Conservation (phyloP, 306 rosid species). For the Cucurbita argyrosperma region DNA sequence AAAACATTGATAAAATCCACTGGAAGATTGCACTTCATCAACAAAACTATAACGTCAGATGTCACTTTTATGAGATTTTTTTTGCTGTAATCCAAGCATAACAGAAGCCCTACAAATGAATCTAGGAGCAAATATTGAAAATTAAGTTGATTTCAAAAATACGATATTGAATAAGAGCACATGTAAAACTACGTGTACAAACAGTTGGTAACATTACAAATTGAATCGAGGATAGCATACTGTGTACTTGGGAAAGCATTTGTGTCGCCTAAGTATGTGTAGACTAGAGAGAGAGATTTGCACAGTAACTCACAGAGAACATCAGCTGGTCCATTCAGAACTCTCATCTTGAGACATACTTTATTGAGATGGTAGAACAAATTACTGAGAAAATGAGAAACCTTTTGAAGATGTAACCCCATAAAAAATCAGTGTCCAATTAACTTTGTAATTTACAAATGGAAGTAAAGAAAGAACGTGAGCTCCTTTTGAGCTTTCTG, state of each 20-base stretch:
- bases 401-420: slow-evolving; percentile 11
- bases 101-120: not conserved
- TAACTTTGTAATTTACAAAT: slow-evolving; percentile 14
- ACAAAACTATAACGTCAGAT: not conserved
- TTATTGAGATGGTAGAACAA: slow-evolving; percentile 17
- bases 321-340: slow-evolving; percentile 7
- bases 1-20: not conserved
- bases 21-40: not conserved
- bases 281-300: slow-evolving; percentile 1
- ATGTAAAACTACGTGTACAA: not conserved
- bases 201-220: not conserved
- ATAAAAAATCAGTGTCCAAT: slow-evolving; percentile 4
- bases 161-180: not conserved
- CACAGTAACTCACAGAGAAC: slow-evolving; percentile 15
- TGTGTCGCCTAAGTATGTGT: not conserved
- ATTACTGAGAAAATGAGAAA: slow-evolving; percentile 5
- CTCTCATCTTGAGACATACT: slow-evolving; percentile 9
- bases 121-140: not conserved
- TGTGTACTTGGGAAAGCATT: not conserved
- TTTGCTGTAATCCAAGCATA: not conserved
- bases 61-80: not conserved
- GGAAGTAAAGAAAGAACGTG: slow-evolving; percentile 12
- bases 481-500: slow-evolving; percentile 20
- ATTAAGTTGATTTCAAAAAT: not conserved
- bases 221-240: not conserved